Evolutionary conservation across 495 filamentous ascomycete genomes (phyloP), one percentile per base, ranked within the genome.

Genomic region (Penicillium fimorum): DNA sequence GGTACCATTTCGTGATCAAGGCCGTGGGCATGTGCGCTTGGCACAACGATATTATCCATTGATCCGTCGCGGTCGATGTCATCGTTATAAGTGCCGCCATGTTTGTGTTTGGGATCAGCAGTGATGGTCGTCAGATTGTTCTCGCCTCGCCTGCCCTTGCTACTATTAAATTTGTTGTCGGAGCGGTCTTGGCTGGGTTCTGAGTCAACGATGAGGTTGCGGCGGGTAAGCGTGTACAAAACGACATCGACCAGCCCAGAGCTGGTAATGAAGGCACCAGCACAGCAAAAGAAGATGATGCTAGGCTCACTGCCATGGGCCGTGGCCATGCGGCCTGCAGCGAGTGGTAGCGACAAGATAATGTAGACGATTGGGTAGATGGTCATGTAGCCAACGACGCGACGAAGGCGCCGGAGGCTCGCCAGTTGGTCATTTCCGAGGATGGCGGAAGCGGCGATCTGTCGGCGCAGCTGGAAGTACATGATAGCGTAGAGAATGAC

Each of bases 291-390:
- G 60, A 86, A 89, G 0, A 70, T 67, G 15, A 87, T 62, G 17
- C 76, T 76, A 0, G 86, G 79, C 1, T 73, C 55, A 38, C 68
- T 69, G 22, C 83, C 82, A 6, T 81, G 76, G 67, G 88, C 86
- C 5, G 79, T 79, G 24, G 81, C 76, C 73, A 91, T 85, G 63
- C 88, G 86, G 24, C 84, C 84, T 0, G 82, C 76, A 7, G 88
- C 89, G 4, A 92, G 77, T 0, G 89, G 89, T 2, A 87, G 76
- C 1, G 87, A 91, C 56, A 87, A 84, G 18, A 88, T 61, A 32
- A 89, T 76, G 65, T 91, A 92, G 53, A 88, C 85, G 48, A 88
- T 70, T 0, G 89, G 87, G 62, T 92, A 92, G 50, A 90, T 79
- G 25, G 90, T 78, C 88, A 92, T 80, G 79, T 85, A 75, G 62